Base-by-base conservation (phyloP, 2,329 filamentous ascomycete genomes). In the Botrytis tulipae region DNA sequence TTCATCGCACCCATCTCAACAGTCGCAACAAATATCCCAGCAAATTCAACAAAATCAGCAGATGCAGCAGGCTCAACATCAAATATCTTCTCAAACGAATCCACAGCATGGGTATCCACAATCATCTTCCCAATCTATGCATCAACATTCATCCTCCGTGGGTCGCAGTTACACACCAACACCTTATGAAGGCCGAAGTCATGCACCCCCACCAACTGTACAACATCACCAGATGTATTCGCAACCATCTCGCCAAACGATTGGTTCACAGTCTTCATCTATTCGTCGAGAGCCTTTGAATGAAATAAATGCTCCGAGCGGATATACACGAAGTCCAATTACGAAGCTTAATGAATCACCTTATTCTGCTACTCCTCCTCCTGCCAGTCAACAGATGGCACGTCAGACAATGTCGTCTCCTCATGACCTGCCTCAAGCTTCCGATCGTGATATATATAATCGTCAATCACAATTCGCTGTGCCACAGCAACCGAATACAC, bases 91-190 rank as follows among this genome's bases (percentile, higher is more conserved):
- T 76, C 76, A 81, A 73, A 79, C 85, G 80, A 75, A 81, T 76
- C 61, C 79, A 57, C 78, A 83, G 44, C 86, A 87, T 74, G 83
- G 85, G 73, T 82, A 80, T 73, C 82, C 83, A 35, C 83, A 84
- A n/a, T 86, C 87, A 10, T 85, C 87, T n/a, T 84, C 86, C 22
- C 78, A 78, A 65, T 67, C 76, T 10, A 69, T 78, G n/a, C 84
- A 86, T 32, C 88, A 89, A 76, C 90, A 89, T 73, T 82, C 84
- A 0, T 76, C 78, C 12, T 79, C 80, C 2, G 76, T 80, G 46
- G 78, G 78, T 14, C 78, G 78, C n/a, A 80, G 78, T 70, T 80
- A 78, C 70, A 80, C 78, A 6, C 78, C 79, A 18, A 79, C 75
- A 18, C 68, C 74, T 25, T 80, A 79, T 68, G 80, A 81, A 32